Percentiles rank a stretch among this genome's conserved stretches.
Conservation (phyloP, 306 rosid species). For the Glycyrrhiza uralensis region DNA sequence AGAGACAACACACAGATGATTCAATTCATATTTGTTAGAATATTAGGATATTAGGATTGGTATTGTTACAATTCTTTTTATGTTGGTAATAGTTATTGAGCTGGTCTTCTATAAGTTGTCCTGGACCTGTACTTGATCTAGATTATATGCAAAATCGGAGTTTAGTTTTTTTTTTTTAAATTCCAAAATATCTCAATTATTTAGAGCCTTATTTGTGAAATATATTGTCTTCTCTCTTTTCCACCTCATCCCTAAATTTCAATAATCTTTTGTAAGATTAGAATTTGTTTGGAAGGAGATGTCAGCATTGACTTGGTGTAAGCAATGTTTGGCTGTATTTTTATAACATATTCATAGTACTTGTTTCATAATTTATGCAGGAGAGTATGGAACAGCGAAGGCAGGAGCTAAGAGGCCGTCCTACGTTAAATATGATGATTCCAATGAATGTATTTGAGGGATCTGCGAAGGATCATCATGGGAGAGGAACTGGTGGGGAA, state of each 20-base stretch:
- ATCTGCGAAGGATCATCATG: slow-evolving; percentile 82
- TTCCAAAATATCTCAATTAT: neutral
- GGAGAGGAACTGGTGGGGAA: slow-evolving; percentile 72
- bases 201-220: neutral
- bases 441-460: slow-evolving; percentile 96
- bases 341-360: neutral
- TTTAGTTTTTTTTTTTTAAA: neutral
- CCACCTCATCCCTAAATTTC: slow-evolving; percentile 1
- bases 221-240: neutral
- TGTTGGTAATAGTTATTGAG: neutral
- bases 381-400: slow-evolving; percentile 98
- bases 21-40: neutral
- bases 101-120: neutral
- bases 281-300: neutral
- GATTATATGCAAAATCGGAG: neutral
- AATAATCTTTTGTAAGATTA: neutral
- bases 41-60: neutral
- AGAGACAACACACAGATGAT: neutral
- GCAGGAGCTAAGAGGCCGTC: slow-evolving; percentile 86
- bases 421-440: slow-evolving; percentile 89
- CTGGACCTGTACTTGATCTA: neutral
- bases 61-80: neutral
- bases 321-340: slow-evolving; percentile 4
- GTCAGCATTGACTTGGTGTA: neutral
- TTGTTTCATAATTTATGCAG: slow-evolving; percentile 45